Percentiles rank a stretch among this genome's conserved stretches.
These are phyloP conservation scores for Acacia pycnantha DNA, from an alignment of 331 rosid species.

Conservation along the genomic window DNA sequence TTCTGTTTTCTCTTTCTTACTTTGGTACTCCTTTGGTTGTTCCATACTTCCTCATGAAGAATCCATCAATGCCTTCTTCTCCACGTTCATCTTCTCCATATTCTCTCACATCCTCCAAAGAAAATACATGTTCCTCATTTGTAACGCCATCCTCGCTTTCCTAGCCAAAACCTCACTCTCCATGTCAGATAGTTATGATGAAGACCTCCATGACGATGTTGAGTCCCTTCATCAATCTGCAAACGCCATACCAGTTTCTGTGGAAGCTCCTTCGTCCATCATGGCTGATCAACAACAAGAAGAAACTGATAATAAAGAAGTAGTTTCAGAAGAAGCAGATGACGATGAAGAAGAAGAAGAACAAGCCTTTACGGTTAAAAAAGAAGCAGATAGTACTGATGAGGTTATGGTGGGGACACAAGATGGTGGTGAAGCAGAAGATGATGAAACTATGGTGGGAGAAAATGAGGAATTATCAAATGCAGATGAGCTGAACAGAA, in stretches of 20 bases:
- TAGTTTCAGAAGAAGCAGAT: conserved; percentile 16
- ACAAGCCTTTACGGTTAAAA: not conserved
- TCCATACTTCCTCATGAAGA: conserved; percentile 39
- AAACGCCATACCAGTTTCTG: not conserved
- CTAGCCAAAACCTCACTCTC: conserved; percentile 40
- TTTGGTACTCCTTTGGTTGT: conserved; percentile 41
- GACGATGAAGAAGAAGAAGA: conserved; percentile 2
- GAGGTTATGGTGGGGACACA: not conserved
- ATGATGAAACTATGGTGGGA: conserved; percentile 15
- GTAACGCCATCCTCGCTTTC: conserved; percentile 66
- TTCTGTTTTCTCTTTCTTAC: conserved; percentile 37
- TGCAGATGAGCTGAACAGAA: conserved; percentile 70
- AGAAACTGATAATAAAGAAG: conserved; percentile 1
- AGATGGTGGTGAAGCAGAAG: conserved; percentile 29
- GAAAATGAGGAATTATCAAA: conserved; percentile 37
- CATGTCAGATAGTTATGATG: not conserved
- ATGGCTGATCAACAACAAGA: conserved; percentile 17
- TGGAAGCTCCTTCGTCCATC: not conserved
- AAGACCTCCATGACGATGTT: not conserved
- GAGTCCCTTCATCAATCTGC: not conserved
- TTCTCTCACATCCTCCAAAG: conserved; percentile 57
- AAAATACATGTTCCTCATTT: conserved; percentile 73
- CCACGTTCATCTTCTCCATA: conserved; percentile 50
- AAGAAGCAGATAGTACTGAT: not conserved
- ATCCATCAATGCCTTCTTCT: conserved; percentile 53